Percentiles rank a stretch among this genome's conserved stretches.
Evolutionary conservation across 345 rosid genomes (phyloP).

Genomic region (Microcos paniculata): DNA sequence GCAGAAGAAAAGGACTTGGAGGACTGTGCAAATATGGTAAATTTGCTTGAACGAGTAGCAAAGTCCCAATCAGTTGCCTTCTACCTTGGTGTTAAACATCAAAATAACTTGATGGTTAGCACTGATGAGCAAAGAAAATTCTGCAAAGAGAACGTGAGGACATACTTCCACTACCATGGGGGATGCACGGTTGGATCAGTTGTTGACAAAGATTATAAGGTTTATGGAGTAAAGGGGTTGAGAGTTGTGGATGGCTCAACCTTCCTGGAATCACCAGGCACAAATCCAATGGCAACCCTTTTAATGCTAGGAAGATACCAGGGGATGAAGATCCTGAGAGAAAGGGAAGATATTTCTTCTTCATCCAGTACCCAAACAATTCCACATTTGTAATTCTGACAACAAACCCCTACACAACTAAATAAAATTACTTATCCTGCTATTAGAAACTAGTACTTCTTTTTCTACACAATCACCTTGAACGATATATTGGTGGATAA

Average conservation of each 20-base stretch:
- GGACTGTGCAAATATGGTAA: conserved; percentile 55
- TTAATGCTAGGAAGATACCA: conserved; percentile 80
- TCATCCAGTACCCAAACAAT: not conserved
- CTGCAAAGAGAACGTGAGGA: conserved; percentile 65
- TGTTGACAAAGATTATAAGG: conserved; percentile 51
- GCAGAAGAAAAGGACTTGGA: conserved; percentile 48
- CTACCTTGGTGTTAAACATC: conserved; percentile 37
- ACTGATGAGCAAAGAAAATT: conserved; percentile 37
- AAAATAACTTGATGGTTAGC: conserved; percentile 30
- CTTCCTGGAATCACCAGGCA: conserved; percentile 70
- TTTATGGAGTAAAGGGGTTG: conserved; percentile 46
- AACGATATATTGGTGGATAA: not conserved
- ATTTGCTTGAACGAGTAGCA: conserved; percentile 50
- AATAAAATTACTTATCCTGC: not conserved
- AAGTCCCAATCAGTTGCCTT: conserved; percentile 48
- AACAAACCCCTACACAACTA: not conserved
- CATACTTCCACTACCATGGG: conserved; percentile 68
- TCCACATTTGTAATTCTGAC: not conserved
- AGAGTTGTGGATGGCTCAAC: conserved; percentile 81
- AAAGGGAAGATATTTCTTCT: conserved; percentile 17
- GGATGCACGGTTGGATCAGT: conserved; percentile 64
- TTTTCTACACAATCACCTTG: not conserved
- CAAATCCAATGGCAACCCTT: conserved; percentile 79
- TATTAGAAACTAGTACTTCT: too few species aligned
- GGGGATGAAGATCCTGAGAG: conserved; percentile 55